Evolutionary conservation across 169 alveolate genomes (phyloP).

Genomic region (Toxoplasma gondii): DNA sequence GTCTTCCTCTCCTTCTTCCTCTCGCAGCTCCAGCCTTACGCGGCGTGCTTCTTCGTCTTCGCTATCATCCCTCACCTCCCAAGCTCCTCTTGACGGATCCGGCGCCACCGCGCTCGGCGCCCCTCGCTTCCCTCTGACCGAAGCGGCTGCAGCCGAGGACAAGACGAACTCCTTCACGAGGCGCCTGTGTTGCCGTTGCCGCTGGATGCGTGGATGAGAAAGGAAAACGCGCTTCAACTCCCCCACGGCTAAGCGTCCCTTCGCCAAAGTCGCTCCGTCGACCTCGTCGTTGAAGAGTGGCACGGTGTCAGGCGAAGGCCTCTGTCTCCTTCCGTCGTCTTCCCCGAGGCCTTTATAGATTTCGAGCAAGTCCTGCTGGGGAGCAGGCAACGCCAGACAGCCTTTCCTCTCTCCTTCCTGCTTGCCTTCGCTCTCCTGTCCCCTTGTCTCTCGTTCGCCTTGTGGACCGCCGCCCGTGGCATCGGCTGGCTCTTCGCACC

Average conservation of each 20-base stretch:
- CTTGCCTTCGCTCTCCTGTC: background rate
- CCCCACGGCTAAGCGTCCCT: background rate
- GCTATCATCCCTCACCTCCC: background rate
- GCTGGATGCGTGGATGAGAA: background rate
- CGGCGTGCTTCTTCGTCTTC: background rate
- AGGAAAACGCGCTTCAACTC: background rate
- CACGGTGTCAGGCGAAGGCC: background rate
- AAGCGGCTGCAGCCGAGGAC: background rate
- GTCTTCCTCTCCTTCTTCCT: conserved; percentile 26
- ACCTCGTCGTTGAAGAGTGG: background rate
- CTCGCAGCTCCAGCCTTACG: background rate
- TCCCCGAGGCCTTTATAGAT: conserved; percentile 7
- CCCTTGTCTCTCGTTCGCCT: background rate
- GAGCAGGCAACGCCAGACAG: background rate
- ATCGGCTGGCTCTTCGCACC: background rate
- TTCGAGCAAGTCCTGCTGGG: background rate
- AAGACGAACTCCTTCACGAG: conserved; percentile 12
- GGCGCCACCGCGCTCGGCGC: background rate
- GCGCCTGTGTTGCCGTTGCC: conserved; percentile 33
- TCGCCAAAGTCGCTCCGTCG: background rate
- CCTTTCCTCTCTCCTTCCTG: background rate
- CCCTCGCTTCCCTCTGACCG: background rate
- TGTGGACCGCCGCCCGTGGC: background rate
- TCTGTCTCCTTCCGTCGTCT: background rate
- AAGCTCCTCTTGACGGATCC: background rate